These are phyloP conservation scores for Psophocarpus tetragonolobus DNA, from an alignment of 306 rosid genomes.

Conservation along the genomic window DNA sequence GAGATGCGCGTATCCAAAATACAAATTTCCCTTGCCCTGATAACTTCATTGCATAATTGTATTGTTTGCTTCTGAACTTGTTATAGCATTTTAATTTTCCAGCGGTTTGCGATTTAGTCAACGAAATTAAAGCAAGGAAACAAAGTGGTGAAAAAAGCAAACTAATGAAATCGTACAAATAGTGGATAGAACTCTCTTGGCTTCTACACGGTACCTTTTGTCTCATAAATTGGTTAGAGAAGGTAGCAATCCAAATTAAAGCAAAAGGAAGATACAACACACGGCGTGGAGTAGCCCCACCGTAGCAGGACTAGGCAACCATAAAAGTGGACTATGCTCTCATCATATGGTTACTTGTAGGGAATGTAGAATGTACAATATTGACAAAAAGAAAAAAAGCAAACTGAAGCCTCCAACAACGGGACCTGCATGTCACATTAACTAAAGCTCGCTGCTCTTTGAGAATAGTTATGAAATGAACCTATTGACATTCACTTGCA, in stretches of 20 bases:
- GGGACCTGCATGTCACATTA: neutral
- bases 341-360: constrained; percentile 38
- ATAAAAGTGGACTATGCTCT: constrained; percentile 34
- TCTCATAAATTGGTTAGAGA: constrained; percentile 19
- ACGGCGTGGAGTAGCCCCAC: constrained; percentile 21
- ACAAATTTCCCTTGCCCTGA: neutral
- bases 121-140: constrained; percentile 30
- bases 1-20: no score
- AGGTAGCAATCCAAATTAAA: constrained; percentile 29
- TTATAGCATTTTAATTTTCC: constrained; percentile 12
- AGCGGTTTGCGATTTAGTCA: constrained; percentile 39
- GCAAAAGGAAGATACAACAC: constrained; percentile 30
- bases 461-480: neutral
- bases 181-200: constrained; percentile 24
- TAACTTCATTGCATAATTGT: neutral
- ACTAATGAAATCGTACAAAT: neutral
- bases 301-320: constrained; percentile 21
- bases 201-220: constrained; percentile 27
- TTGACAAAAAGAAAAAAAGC: neutral
- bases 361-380: constrained; percentile 25
- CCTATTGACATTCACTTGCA: neutral
- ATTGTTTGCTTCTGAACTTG: neutral
- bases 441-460: neutral
- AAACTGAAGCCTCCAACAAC: constrained; percentile 20
- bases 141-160: neutral